Evolutionary conservation across 768 basidiomycete genomes (phyloP), one percentile per base, ranked within the genome.

Genomic region (Hygrocybe punicea): DNA sequence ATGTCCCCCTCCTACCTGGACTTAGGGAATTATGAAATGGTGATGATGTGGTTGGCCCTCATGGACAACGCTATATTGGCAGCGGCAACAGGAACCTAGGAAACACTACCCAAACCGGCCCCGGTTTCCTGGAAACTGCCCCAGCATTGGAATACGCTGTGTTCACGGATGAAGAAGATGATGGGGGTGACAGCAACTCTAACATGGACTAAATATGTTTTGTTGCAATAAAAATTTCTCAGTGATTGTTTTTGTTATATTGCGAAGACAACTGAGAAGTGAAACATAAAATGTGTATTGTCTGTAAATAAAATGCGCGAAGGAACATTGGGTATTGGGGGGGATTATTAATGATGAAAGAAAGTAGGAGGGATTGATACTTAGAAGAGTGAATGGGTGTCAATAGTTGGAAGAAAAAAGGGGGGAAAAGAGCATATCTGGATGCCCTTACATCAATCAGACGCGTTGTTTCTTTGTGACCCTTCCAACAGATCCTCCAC

Each of bases 1-100:
- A 57, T 17, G 44, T 57, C 13, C 44, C 49, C 6, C 42, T 56
- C 13, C 36, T 60, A 34, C 52, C 53, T 44, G 57, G 57, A 5
- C 54, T 60, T 29, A 11, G 40, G 33, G 56, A 64, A 16, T 50
- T 62, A 9, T 53, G 56, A 21, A 35, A 50, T 54, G 61, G 63
- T 48, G 54, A 60, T 34, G 37, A 58, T 29, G 52, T 52, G 29
- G 51, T 62, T 54, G 59, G 59, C 29, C 23, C 33, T 16, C 39
- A 52, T 46, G 50, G 54, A 48, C 40, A 55, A 34, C 35, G 47
- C 21, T 58, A 53, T 25, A n/a, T 29, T 29, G 29, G 29, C 29
- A 29, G 29, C 8, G 29, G 29, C 29, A 29, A 29, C 29, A 29
- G 29, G 29, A 29, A 29, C 8, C 8, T 29, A 8, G 8, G 29